Base-by-base conservation (phyloP, 805 yeast genomes). In the Torulaspora microellipsoides region DNA sequence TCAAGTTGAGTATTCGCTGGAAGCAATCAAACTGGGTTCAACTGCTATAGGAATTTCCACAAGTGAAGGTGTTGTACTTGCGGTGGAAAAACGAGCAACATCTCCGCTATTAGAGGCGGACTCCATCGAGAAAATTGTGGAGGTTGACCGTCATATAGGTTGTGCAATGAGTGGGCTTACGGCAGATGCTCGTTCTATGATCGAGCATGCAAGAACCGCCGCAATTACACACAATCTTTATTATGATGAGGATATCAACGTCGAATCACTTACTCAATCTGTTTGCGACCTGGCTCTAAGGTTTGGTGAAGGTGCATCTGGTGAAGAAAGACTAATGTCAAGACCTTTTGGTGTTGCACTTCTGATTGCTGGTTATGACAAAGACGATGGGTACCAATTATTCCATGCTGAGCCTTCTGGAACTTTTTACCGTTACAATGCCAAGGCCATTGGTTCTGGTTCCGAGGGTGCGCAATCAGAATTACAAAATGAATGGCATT, bases 331-430 rank as follows among this genome's bases (percentile, higher is more conserved):
- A 64, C 53, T 70, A 37, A 72, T 93, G 99, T 88, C 96, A 3
- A 81, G 99, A 70, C 99, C 99, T 10, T 93, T 93, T 66, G 99
- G 99, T 63, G 99, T 93, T 38, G 99, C 99, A 1, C 70, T 93
- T 53, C 76, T 93, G 58, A 84, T 93, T 60, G 99, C 98, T 4
- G 99, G 99, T 39, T 76, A 81, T 55, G 99, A 93, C 69, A 74
- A 80, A 48, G 95, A 87, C 56, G 83, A 87, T 59, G 99, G 99
- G 0, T 96, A 96, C 36, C 99, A 93, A 67, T 76, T 93, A 56
- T 86, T 86, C 65, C 97, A 93, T 65, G 96, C 98, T n/a, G 99
- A 93, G 69, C 99, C 99, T 31, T 86, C 96, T 11, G 99, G 99
- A 46, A 93, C 99, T 1, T 93, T 89, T 58, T 95, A 93, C 70